Evolutionary conservation across 1,284 basidiomycete species (phyloP), one percentile per base, ranked within the genome.

Genomic region (Hymenochaete sp.): DNA sequence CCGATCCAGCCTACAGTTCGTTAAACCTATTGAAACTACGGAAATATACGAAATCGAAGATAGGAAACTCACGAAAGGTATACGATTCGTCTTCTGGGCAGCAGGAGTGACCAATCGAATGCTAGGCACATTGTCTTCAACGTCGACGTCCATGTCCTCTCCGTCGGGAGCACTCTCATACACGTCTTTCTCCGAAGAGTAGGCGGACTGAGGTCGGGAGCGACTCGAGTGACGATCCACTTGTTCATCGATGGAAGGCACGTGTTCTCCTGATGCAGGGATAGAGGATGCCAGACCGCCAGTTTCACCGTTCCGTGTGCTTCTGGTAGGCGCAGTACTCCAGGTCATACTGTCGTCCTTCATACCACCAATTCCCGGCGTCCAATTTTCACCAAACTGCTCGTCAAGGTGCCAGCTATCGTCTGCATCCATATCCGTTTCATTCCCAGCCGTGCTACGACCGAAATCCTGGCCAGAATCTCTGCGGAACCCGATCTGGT

Each of bases 391-490:
- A 2, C 68, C 64, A 47, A 80, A 62, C 55, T 77, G 79, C 50
- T 79, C 79, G 33, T 81, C 75, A 31, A 81, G 62, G 8, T 75
- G 78, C 80, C 82, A 86, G 56, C 79, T 83, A 55, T 83, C 80
- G 39, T 82, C 78, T 26, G 78, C 78, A 45, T 78, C 75, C 25
- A 66, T 48, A 32, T 62, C 58, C 41, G 60, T 56, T 40, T 55
- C 48, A 44, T 52, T 35, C n/a, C 32, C 26, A 24, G 8, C 14
- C 16, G 27, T 51, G 28, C 57, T 48, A 7, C 47, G 49, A 3
- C 22, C 31, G 14, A 21, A 16, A 22, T 26, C 35, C 18, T 47
- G 62, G n/a, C 5, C 8, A 6, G 14, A 16, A 19, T 35, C 21
- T 8, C 13, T 35, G 32, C 14, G 21, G 14, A 58, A 57, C 52